Conservation (phyloP, 2,329 filamentous ascomycete genomes). For the Westerdykella sp. region DNA sequence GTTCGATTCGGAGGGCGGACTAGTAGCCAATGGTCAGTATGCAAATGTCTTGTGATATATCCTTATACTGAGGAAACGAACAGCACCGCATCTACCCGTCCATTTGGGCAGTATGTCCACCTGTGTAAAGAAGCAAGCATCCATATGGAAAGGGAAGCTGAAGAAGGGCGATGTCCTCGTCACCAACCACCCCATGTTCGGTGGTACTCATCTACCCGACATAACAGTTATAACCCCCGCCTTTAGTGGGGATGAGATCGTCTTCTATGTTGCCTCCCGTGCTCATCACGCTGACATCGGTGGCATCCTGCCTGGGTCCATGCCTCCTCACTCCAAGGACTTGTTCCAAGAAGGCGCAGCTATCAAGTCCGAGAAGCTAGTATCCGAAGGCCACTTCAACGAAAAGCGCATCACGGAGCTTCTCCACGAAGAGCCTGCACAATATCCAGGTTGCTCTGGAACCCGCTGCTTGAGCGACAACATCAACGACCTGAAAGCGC, state of each 20-base stretch:
- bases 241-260: slow-evolving; percentile 66
- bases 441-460: slow-evolving; percentile 69
- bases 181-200: slow-evolving; percentile 38
- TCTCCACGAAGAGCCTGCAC: slow-evolving; percentile 65
- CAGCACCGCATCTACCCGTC: slow-evolving; percentile 70
- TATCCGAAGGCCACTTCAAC: slow-evolving; percentile 70
- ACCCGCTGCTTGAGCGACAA: slow-evolving; percentile 77
- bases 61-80: slow-evolving; percentile 5
- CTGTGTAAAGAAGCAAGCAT: slow-evolving; percentile 69
- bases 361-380: slow-evolving; percentile 59
- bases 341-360: slow-evolving; percentile 52
- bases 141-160: slow-evolving; percentile 68
- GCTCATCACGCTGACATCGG: slow-evolving; percentile 83
- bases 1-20: slow-evolving; percentile 67
- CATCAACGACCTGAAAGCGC: slow-evolving; percentile 78
- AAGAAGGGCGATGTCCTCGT: slow-evolving; percentile 38
- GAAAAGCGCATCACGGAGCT: slow-evolving; percentile 68
- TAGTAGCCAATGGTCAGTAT: slow-evolving; percentile 61
- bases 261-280: slow-evolving; percentile 75
- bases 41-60: not conserved
- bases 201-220: slow-evolving; percentile 40
- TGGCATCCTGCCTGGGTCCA: slow-evolving; percentile 73
- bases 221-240: slow-evolving; percentile 61
- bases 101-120: slow-evolving; percentile 83
- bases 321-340: slow-evolving; percentile 68